These are phyloP conservation scores for Cyphellophora attinorum DNA, from an alignment of 2,329 filamentous ascomycete genomes.

Conservation along the genomic window DNA sequence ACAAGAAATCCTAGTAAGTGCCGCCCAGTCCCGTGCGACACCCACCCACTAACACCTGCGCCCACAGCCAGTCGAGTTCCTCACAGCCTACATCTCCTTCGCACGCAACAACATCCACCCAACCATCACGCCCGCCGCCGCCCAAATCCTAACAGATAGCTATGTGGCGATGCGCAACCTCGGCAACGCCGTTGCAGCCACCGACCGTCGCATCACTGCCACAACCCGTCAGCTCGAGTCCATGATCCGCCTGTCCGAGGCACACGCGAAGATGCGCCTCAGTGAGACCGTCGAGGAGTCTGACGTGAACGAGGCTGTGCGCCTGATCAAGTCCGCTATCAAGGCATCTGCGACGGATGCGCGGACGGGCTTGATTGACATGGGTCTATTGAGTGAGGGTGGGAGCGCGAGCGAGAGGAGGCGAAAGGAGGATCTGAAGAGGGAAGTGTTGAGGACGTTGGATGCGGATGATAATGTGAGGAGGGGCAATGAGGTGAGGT, in stretches of 20 bases:
- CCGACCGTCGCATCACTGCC: constrained; percentile 93
- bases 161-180: constrained; percentile 95
- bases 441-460: constrained; percentile 61
- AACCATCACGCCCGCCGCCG: constrained; percentile 66
- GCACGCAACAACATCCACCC: constrained; percentile 81
- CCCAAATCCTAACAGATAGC: constrained; percentile 70
- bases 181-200: constrained; percentile 73
- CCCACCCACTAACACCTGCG: constrained; percentile 4
- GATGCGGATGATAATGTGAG: constrained; percentile 53
- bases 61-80: constrained; percentile 74
- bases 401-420: constrained; percentile 79
- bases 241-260: constrained; percentile 95
- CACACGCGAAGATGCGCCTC: constrained; percentile 95
- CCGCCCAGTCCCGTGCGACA: not conserved
- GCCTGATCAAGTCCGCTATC: constrained; percentile 84
- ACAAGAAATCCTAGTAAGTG: constrained; percentile 69
- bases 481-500: constrained; percentile 56
- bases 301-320: constrained; percentile 84
- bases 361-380: constrained; percentile 85
- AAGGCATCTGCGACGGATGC: constrained; percentile 96
- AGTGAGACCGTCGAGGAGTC: constrained; percentile 62
- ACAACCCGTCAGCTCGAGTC: constrained; percentile 94
- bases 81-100: constrained; percentile 95
- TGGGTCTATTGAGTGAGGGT: constrained; percentile 92
- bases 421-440: constrained; percentile 74